phyloP scores from a whole-genome alignment of 2,329 filamentous ascomycete genomes.

The Pseudocercospora fuligena region DNA sequence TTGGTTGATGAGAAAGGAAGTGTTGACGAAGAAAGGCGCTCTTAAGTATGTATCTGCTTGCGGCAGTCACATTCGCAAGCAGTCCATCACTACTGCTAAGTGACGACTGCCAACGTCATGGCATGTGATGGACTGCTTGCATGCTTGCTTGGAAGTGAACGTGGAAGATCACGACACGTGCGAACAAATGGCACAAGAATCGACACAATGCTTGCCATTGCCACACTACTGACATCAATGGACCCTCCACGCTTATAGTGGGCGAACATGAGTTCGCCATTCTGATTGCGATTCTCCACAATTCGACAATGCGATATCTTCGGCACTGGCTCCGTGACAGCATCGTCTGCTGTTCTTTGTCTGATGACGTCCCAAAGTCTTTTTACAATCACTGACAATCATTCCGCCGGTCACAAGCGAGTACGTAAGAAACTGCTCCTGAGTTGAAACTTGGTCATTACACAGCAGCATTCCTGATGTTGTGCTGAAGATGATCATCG shows the following conservation, averaged over 20 bases:
- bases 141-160: neutral
- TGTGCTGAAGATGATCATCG: neutral
- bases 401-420: neutral
- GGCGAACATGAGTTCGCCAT: neutral
- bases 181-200: neutral
- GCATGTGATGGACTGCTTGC: neutral
- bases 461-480: neutral
- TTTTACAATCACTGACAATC: neutral
- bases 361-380: too few relatives aligned
- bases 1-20: constrained; percentile 6
- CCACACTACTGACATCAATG: constrained; percentile 2
- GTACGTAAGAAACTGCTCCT: neutral
- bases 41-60: constrained; percentile 3
- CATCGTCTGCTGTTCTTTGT: neutral
- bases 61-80: neutral
- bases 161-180: neutral
- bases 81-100: neutral
- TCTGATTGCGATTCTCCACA: neutral
- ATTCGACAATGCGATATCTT: neutral
- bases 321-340: neutral
- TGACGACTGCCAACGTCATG: constrained; percentile 8
- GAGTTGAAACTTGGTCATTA: neutral
- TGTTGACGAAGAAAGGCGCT: neutral
- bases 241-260: neutral
- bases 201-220: constrained; percentile 3